Evolutionary conservation across 768 basidiomycete genomes (phyloP).

Genomic region (Porphyrellus cyaneotinctus): DNA sequence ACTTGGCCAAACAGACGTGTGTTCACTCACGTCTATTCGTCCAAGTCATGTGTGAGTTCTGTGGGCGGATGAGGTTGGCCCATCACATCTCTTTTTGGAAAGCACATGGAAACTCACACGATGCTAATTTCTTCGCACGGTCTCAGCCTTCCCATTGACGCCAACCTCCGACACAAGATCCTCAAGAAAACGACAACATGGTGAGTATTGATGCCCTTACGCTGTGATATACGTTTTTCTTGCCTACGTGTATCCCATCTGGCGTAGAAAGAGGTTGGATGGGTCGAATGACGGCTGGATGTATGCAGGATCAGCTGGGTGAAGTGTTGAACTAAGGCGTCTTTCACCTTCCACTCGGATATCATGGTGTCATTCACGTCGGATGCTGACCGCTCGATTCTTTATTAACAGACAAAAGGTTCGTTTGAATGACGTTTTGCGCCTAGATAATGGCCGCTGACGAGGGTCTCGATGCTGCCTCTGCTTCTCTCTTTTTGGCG

Average conservation of each 20-base stretch:
- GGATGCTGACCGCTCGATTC: conserved; percentile 23
- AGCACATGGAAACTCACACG: conserved; percentile 6
- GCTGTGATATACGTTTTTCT: conserved; percentile 3
- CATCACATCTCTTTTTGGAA: too few relatives aligned
- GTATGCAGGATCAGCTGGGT: conserved; percentile 28
- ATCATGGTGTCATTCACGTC: background rate
- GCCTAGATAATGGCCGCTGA: conserved; percentile 10
- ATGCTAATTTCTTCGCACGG: conserved; percentile 17
- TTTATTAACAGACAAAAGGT: conserved; percentile 76
- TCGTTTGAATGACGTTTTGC: conserved; percentile 25
- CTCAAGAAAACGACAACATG: conserved; percentile 41
- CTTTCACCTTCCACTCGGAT: background rate
- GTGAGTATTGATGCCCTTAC: conserved; percentile 36
- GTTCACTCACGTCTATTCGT: too few relatives aligned
- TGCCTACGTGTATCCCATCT: background rate
- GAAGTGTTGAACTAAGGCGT: conserved; percentile 10
- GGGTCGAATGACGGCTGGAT: conserved; percentile 20
- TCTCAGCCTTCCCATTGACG: conserved; percentile 13
- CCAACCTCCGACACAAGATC: conserved; percentile 22
- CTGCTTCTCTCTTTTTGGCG: background rate
- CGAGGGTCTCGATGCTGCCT: background rate
- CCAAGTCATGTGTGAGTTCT: too few relatives aligned
- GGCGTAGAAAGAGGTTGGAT: conserved; percentile 19
- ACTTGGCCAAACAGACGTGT: too few relatives aligned
- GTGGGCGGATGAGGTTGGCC: too few relatives aligned